phyloP scores from a whole-genome alignment of 352 stramenopile species.

The Globisporangium lucens region DNA sequence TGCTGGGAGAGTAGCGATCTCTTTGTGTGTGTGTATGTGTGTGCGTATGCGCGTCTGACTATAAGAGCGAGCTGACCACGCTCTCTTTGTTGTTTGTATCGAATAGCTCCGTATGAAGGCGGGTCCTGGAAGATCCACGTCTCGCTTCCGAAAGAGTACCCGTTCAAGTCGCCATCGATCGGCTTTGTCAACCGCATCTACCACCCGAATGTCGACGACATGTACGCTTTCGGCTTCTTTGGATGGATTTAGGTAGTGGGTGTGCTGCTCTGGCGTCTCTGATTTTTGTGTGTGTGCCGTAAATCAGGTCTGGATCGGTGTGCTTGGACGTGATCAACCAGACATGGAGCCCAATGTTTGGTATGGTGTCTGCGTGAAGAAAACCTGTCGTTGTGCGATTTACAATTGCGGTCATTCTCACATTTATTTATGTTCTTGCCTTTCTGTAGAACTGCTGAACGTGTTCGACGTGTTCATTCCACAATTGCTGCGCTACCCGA shows the following conservation, averaged over 20 bases:
- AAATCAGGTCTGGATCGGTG: conserved; percentile 84
- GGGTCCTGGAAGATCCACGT: conserved; percentile 93
- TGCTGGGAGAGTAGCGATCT: neutral
- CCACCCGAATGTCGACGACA: conserved; percentile 93
- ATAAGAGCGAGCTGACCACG: neutral
- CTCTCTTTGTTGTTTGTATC: neutral
- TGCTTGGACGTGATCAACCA: conserved; percentile 95
- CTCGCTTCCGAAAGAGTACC: conserved; percentile 90
- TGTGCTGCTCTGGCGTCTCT: neutral
- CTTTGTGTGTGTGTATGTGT: neutral
- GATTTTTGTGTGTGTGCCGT: neutral
- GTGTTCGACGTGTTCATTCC: conserved; percentile 94
- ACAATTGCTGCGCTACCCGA: conserved; percentile 91
- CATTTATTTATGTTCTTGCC: neutral
- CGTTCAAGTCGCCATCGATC: conserved; percentile 93
- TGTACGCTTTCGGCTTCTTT: conserved; percentile 31
- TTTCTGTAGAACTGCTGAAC: conserved; percentile 83
- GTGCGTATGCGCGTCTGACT: neutral
- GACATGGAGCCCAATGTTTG: conserved; percentile 94
- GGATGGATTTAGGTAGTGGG: neutral
- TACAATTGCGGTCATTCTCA: neutral
- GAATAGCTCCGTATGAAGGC: conserved; percentile 86
- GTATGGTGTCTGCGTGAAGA: conserved; percentile 26
- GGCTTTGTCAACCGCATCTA: conserved; percentile 93
- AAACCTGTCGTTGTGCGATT: neutral